Evolutionary conservation across 306 rosid species (phyloP), one percentile per base, ranked within the genome.

Genomic region (Ochetophila trinervis): DNA sequence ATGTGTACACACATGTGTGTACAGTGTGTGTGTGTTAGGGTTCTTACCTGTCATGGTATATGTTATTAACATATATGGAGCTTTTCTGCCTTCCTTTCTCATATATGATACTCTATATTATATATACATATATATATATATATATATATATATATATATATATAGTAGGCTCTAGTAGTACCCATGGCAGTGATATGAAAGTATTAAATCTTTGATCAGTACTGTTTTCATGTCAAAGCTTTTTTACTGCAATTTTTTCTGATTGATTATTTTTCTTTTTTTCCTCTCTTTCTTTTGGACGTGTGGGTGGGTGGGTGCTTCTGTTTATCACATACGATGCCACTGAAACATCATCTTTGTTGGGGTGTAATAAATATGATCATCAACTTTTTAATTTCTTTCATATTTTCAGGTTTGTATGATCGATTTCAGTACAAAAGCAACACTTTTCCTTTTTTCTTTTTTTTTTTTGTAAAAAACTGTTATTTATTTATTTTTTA

Each of bases 301-400:
- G 54, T n/a, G n/a, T n/a, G n/a, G n/a, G n/a, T 70, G 62, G 79
- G 61, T 80, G 85, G 78, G 68, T 69, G 57, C 71, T 66, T 73
- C 80, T 78, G 76, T 79, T 76, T 58, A 74, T 65, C 76, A 75
- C 62, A 76, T 75, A 76, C 73, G 70, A 66, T 82, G 74, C 71
- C 80, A 73, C 60, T 69, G 65, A 75, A 65, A 75, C 45, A 40
- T 40, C 45, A 40, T 40, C 74, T 66, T 53, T 63, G 60, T 66
- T 56, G 65, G 53, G 32, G 32, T 27, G 32, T 42, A 53, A 32
- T 37, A 57, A 24, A 69, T 70, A 52, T 10, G 70, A 62, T 77
- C 77, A 76, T n/a, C n/a, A 27, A 27, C 3, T 27, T 27, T 27
- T n/a, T n/a, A n/a, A 68, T 42, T 63, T 23, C 18, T 80, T 66